These are phyloP conservation scores for Fusarium staphyleae DNA, from an alignment of 2,329 filamentous ascomycete genomes.

Conservation along the genomic window DNA sequence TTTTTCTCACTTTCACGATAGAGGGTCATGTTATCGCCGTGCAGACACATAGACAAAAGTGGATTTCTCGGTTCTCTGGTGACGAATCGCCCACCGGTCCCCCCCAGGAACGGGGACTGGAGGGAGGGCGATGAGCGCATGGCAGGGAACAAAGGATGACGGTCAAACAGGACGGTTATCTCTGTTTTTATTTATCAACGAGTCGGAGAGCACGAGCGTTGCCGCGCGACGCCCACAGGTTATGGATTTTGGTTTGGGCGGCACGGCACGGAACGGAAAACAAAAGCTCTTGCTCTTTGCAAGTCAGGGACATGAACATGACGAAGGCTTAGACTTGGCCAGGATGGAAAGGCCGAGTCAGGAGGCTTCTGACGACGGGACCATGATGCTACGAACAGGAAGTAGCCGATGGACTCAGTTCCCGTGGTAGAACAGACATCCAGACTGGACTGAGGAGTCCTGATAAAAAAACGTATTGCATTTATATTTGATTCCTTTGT, in stretches of 20 bases:
- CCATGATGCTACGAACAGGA: conserved; percentile 33
- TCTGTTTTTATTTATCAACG: conserved; percentile 45
- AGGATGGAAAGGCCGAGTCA: conserved; percentile 35
- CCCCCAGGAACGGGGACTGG: conserved; percentile 42
- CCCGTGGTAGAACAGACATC: conserved; percentile 46
- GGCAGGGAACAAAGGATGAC: conserved; percentile 45
- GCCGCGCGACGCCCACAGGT: conserved; percentile 49
- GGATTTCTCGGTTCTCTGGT: conserved; percentile 69
- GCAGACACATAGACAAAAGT: conserved; percentile 68
- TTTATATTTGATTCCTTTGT: neutral
- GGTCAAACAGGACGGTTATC: conserved; percentile 46
- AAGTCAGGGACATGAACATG: conserved; percentile 43
- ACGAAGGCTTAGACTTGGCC: conserved; percentile 41
- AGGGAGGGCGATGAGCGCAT: conserved; percentile 46
- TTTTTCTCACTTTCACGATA: conserved; percentile 53
- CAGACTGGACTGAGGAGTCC: conserved; percentile 46
- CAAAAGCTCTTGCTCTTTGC: conserved; percentile 44
- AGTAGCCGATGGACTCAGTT: conserved; percentile 38
- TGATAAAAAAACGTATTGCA: conserved; percentile 44
- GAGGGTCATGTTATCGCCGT: conserved; percentile 56
- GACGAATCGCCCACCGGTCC: conserved; percentile 47
- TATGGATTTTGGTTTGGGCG: conserved; percentile 49
- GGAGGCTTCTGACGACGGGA: conserved; percentile 42
- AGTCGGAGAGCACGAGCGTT: conserved; percentile 48
- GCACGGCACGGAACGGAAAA: conserved; percentile 43